phyloP scores from a whole-genome alignment of 1,139 yeast genomes.

The Diutina catenulata region DNA sequence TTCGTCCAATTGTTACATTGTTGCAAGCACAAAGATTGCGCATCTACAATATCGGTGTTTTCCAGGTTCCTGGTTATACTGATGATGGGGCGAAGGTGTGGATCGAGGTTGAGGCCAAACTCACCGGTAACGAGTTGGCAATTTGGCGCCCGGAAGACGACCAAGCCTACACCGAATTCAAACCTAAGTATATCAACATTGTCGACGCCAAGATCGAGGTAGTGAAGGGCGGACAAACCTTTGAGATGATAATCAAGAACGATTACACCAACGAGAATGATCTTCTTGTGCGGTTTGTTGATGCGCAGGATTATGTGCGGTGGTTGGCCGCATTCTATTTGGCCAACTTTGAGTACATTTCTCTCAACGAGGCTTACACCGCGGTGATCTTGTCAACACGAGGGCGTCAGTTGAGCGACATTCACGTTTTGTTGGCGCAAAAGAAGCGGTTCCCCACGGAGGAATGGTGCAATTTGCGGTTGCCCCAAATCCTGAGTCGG shows the following conservation, averaged over 20 bases:
- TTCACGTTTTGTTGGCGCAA: conserved; percentile 37
- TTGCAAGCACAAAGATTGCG: conserved; percentile 3
- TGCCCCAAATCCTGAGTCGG: conserved; percentile 43
- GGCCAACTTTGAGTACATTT: conserved; percentile 37
- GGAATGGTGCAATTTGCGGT: conserved; percentile 47
- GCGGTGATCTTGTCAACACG: conserved; percentile 23
- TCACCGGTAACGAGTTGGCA: conserved; percentile 41
- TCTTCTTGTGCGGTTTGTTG: conserved; percentile 19
- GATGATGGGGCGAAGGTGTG: conserved; percentile 5
- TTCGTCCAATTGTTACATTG: not conserved
- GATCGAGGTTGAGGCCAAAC: conserved; percentile 28
- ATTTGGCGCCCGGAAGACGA: conserved; percentile 25
- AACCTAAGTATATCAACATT: conserved; percentile 37
- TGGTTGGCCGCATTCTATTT: conserved; percentile 38
- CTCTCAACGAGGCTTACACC: conserved; percentile 11
- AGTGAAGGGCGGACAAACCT: conserved; percentile 7
- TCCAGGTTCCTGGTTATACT: not conserved
- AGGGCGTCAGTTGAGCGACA: conserved; percentile 41
- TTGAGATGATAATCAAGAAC: conserved; percentile 1
- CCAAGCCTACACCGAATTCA: not conserved
- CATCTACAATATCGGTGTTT: conserved; percentile 1
- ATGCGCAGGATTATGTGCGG: conserved; percentile 20
- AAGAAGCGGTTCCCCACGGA: conserved; percentile 31
- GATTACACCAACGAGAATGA: conserved; percentile 7
- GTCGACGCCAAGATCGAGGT: conserved; percentile 27